phyloP scores from a whole-genome alignment of 2,329 filamentous ascomycete species.

The Fusarium anguioides region DNA sequence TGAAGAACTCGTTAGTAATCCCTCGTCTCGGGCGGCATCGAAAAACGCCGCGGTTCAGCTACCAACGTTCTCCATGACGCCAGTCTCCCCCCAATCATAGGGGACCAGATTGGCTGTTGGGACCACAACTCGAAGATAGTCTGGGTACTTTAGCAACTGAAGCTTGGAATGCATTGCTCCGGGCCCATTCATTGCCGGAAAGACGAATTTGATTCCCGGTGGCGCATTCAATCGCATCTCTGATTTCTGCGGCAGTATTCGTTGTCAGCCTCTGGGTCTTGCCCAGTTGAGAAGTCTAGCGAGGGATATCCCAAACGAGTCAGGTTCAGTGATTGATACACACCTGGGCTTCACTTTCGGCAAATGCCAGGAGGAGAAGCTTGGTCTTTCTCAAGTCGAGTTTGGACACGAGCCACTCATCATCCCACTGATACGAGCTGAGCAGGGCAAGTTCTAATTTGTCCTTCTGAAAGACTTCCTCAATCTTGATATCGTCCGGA shows the following conservation, averaged over 20 bases:
- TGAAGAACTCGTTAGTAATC: conserved; percentile 50
- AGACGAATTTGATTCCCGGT: conserved; percentile 74
- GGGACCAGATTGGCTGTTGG: conserved; percentile 87
- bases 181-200: conserved; percentile 80
- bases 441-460: conserved; percentile 81
- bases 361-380: conserved; percentile 70
- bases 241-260: conserved; percentile 51
- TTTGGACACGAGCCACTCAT: conserved; percentile 81
- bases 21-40: conserved; percentile 8
- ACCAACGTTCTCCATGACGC: conserved; percentile 84
- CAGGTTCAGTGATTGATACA: conserved; percentile 32
- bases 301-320: conserved; percentile 13
- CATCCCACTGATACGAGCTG: conserved; percentile 89
- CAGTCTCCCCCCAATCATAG: conserved; percentile 90
- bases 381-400: conserved; percentile 70
- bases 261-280: conserved; percentile 34
- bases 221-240: conserved; percentile 63
- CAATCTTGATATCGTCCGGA: conserved; percentile 83
- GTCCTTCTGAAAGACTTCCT: conserved; percentile 82
- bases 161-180: conserved; percentile 95
- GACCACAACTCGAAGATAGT: conserved; percentile 81
- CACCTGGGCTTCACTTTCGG: conserved; percentile 64
- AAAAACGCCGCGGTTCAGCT: conserved; percentile 28
- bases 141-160: conserved; percentile 83
- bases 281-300: conserved; percentile 5